phyloP scores from a whole-genome alignment of 202 grass and related monocot species.

The Sporobolus alterniflorus region DNA sequence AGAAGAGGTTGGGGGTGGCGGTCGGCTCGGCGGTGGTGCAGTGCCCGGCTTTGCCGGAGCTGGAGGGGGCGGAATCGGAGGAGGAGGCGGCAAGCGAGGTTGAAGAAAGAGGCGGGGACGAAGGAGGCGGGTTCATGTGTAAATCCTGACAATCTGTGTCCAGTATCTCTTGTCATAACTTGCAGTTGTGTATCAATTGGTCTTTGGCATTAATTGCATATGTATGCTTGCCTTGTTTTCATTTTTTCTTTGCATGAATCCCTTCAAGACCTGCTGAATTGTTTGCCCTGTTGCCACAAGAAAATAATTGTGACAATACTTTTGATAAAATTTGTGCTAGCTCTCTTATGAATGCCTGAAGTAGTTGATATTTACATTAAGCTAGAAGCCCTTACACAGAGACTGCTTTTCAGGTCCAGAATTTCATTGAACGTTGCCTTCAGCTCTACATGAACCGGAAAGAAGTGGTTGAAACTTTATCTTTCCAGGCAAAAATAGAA shows the following conservation, averaged over 20 bases:
- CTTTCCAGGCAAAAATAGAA: slow-evolving; percentile 89
- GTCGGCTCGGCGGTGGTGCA: too few species aligned
- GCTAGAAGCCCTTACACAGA: not conserved
- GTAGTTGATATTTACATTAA: not conserved
- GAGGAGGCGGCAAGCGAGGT: too few species aligned
- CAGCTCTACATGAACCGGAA: slow-evolving; percentile 99
- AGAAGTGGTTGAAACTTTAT: slow-evolving; percentile 86
- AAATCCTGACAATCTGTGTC: not conserved
- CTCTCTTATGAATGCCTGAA: slow-evolving; percentile 22
- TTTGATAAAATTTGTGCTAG: not conserved
- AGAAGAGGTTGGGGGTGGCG: too few species aligned
- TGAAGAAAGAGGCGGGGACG: too few species aligned
- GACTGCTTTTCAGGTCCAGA: slow-evolving; percentile 84
- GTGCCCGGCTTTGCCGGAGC: too few species aligned
- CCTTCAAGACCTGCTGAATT: not conserved
- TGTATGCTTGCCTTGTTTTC: slow-evolving; percentile 8
- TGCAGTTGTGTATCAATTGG: not conserved
- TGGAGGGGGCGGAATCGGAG: too few species aligned
- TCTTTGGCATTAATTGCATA: not conserved
- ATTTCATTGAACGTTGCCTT: slow-evolving; percentile 93
- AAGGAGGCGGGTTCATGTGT: too few species aligned
- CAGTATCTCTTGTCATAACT: not conserved
- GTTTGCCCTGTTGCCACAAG: not conserved
- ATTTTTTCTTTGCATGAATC: not conserved
- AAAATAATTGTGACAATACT: too few species aligned